These are phyloP conservation scores for Acanthamoeba royreba DNA, from an alignment of 208 protist species.

Conservation along the genomic window DNA sequence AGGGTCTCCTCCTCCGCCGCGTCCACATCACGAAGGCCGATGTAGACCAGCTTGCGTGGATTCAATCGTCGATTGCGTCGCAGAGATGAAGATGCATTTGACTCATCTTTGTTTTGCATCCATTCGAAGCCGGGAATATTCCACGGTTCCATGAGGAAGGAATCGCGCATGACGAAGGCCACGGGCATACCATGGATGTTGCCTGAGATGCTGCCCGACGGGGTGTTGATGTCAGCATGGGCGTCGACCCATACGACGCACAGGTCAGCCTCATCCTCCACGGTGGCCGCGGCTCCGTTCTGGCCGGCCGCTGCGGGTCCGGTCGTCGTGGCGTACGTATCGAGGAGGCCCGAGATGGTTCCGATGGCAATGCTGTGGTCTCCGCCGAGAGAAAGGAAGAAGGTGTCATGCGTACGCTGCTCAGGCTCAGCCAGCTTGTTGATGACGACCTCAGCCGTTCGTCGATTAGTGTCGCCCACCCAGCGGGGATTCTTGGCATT, in stretches of 20 bases:
- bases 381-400: constrained; percentile 19
- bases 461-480: not conserved
- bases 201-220: constrained; percentile 66
- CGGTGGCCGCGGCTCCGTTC: too few species aligned
- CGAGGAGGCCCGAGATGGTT: not conserved
- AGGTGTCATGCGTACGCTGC: not conserved
- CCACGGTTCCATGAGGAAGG: constrained; percentile 73
- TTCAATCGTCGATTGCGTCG: constrained; percentile 65
- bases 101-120: constrained; percentile 55
- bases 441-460: not conserved
- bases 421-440: not conserved
- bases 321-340: not conserved
- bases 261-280: constrained; percentile 57
- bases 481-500: not conserved
- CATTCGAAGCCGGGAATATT: constrained; percentile 67
- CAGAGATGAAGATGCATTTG: not conserved
- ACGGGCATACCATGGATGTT: constrained; percentile 84
- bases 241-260: constrained; percentile 83
- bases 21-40: constrained; percentile 80
- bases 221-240: constrained; percentile 84
- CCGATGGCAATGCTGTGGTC: constrained; percentile 49
- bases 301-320: too few species aligned
- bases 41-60: constrained; percentile 76
- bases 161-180: not conserved
- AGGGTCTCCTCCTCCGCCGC: constrained; percentile 77